Conservation (phyloP, 2,329 filamentous ascomycete species). For the Aspergillus novofumigatus region DNA sequence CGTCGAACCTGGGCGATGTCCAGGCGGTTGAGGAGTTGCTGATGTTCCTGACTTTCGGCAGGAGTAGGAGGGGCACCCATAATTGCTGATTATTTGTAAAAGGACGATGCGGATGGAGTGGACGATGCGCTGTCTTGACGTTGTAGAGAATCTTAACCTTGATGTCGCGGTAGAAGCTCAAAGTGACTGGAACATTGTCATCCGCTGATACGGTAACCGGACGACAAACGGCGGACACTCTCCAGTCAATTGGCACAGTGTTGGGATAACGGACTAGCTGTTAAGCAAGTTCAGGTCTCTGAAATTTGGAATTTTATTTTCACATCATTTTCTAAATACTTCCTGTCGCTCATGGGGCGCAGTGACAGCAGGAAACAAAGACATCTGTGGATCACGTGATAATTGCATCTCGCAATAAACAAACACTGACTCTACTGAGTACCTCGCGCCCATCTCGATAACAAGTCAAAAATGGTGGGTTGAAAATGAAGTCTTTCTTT, state of each 20-base stretch:
- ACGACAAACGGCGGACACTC: neutral
- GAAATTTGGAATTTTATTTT: neutral
- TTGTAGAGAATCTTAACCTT: neutral
- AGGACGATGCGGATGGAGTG: neutral
- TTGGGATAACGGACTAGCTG: neutral
- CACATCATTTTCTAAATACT: neutral
- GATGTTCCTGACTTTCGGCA: conserved; percentile 76
- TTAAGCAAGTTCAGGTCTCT: neutral
- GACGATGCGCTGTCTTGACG: neutral
- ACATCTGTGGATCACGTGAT: conserved; percentile 9
- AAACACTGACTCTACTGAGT: conserved; percentile 5
- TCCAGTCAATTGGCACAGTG: neutral
- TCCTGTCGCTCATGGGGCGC: neutral
- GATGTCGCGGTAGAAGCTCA: neutral
- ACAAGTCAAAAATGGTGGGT: conserved; percentile 15
- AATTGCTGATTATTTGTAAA: conserved; percentile 22
- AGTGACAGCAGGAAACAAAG: neutral
- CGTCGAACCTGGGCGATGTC: conserved; percentile 85
- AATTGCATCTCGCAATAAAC: conserved; percentile 8
- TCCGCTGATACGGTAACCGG: neutral
- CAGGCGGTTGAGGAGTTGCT: conserved; percentile 80
- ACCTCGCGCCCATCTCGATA: neutral
- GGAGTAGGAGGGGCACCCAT: conserved; percentile 59
- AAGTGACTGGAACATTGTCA: neutral
- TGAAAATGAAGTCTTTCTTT: neutral